Percentiles rank a stretch among this genome's conserved stretches.
These are phyloP conservation scores for Hypoxylon fuscum DNA, from an alignment of 495 filamentous ascomycete genomes.

Conservation along the genomic window DNA sequence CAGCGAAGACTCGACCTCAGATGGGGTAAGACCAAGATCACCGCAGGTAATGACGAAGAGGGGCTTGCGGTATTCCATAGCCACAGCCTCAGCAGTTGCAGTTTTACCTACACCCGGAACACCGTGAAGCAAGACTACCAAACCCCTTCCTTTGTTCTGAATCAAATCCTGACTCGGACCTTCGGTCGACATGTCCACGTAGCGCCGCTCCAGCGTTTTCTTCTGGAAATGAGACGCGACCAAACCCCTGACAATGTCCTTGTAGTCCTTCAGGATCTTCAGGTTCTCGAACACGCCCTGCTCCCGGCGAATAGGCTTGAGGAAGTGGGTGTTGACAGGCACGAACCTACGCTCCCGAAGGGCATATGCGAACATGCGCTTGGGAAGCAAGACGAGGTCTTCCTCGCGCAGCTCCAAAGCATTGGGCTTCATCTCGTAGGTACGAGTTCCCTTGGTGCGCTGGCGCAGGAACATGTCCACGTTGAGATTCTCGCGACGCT, in stretches of 20 bases:
- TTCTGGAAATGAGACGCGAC: slow-evolving; percentile 55
- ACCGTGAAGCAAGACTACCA: slow-evolving; percentile 63
- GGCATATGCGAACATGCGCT: slow-evolving; percentile 51
- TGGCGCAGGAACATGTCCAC: slow-evolving; percentile 46
- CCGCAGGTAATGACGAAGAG: slow-evolving; percentile 65
- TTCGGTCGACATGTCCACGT: slow-evolving; percentile 64
- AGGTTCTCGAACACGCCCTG: slow-evolving; percentile 62
- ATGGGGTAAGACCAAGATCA: slow-evolving; percentile 60
- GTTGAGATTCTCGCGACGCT: slow-evolving; percentile 42
- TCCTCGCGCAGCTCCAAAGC: slow-evolving; percentile 42
- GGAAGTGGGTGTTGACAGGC: slow-evolving; percentile 44
- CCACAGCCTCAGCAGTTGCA: slow-evolving; percentile 63
- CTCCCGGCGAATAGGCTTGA: slow-evolving; percentile 56
- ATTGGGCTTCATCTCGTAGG: slow-evolving; percentile 33
- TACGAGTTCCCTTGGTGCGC: slow-evolving; percentile 36
- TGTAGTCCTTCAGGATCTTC: slow-evolving; percentile 60
- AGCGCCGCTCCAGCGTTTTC: slow-evolving; percentile 51
- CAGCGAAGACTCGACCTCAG: slow-evolving; percentile 47
- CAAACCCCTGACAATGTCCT: slow-evolving; percentile 62
- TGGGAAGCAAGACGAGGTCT: slow-evolving; percentile 50
- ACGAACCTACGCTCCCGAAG: slow-evolving; percentile 51
- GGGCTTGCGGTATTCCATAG: slow-evolving; percentile 58
- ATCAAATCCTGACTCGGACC: slow-evolving; percentile 68
- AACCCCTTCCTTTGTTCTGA: slow-evolving; percentile 63
- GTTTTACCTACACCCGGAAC: slow-evolving; percentile 70